Percentiles rank a stretch among this genome's conserved stretches.
Evolutionary conservation across 2,329 filamentous ascomycete species (phyloP).

Genomic region (Epichloe uncinata): DNA sequence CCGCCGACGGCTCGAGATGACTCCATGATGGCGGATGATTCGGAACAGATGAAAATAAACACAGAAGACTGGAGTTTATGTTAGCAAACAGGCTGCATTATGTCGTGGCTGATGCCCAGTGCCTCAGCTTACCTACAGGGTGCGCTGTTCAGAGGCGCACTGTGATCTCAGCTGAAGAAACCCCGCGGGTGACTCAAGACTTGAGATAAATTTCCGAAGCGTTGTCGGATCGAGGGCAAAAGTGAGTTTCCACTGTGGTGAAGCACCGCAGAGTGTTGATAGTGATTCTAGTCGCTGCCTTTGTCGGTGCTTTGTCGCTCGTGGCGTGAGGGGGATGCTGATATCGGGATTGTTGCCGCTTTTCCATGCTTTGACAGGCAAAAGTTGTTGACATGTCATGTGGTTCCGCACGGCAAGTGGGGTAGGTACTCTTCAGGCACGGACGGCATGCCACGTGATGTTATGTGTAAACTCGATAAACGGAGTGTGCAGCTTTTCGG

Average conservation of each 20-base stretch:
- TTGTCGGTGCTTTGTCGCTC: background rate
- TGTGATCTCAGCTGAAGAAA: background rate
- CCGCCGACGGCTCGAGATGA: slow-evolving; percentile 3
- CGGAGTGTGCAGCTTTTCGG: background rate
- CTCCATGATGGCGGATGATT: slow-evolving; percentile 5
- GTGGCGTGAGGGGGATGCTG: background rate
- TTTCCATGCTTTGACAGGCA: background rate
- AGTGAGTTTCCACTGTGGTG: background rate
- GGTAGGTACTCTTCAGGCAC: background rate
- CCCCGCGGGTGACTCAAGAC: slow-evolving; percentile 3
- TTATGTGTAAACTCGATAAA: background rate
- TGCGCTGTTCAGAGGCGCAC: background rate
- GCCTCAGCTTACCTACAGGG: background rate
- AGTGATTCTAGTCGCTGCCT: background rate
- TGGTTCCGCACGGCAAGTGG: slow-evolving; percentile 1
- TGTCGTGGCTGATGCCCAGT: background rate
- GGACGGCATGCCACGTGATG: slow-evolving; percentile 3
- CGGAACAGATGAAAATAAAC: background rate
- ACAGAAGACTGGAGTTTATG: background rate
- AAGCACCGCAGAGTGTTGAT: too few relatives aligned
- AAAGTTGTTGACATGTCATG: slow-evolving; percentile 4
- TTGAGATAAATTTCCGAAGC: background rate
- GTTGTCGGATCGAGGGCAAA: background rate
- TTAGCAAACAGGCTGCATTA: background rate
- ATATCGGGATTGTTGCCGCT: background rate